Evolutionary conservation across 2,329 filamentous ascomycete genomes (phyloP).

Genomic region (Septoria linicola): DNA sequence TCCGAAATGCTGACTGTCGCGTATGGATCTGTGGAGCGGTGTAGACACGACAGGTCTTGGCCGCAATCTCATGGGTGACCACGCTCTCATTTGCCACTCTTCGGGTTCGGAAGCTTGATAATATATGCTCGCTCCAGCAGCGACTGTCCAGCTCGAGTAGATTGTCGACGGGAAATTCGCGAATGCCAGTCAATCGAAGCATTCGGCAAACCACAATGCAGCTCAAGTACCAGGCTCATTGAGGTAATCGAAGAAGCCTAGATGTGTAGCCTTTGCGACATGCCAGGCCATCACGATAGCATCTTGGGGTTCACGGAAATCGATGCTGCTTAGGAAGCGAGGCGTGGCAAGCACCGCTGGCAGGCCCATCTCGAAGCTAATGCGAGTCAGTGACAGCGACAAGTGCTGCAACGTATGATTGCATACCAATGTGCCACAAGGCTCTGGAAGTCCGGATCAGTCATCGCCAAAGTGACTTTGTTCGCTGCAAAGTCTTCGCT

Average conservation of each 20-base stretch:
- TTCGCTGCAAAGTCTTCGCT: slow-evolving; percentile 1
- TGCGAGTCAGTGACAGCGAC: not conserved
- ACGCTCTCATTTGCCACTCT: too few relatives aligned
- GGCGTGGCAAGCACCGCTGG: slow-evolving; percentile 3
- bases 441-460: slow-evolving; percentile 8
- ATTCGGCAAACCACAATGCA: too few relatives aligned
- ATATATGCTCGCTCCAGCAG: too few relatives aligned
- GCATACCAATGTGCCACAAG: slow-evolving; percentile 7
- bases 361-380: slow-evolving; percentile 7
- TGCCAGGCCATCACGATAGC: slow-evolving; percentile 4
- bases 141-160: too few relatives aligned
- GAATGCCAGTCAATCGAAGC: too few relatives aligned
- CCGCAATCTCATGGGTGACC: too few relatives aligned
- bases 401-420: too few relatives aligned
- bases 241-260: slow-evolving; percentile 9
- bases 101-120: too few relatives aligned
- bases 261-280: not conserved
- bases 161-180: too few relatives aligned
- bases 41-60: too few relatives aligned
- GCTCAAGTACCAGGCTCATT: not conserved
- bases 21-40: too few relatives aligned
- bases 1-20: too few relatives aligned
- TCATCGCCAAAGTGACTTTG: slow-evolving; percentile 10
- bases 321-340: slow-evolving; percentile 7
- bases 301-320: slow-evolving; percentile 3